A percentile compares a stretch with the other conserved stretches of the same genome.
These are phyloP conservation scores for Williopsis jadinii DNA, from an alignment of 1,139 yeast species.

Conservation along the genomic window DNA sequence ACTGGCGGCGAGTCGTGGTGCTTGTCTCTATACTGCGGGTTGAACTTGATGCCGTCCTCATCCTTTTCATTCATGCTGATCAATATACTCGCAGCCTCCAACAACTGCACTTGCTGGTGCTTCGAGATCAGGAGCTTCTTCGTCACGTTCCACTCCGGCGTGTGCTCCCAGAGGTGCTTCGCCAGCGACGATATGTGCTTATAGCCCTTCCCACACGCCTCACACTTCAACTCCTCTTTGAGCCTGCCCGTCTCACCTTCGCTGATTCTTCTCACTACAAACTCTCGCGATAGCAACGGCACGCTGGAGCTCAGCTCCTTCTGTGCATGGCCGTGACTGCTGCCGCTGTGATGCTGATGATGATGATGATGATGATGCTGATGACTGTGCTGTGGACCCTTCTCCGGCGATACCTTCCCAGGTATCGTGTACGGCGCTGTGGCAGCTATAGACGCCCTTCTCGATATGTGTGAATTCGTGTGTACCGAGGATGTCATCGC, in stretches of 20 bases:
- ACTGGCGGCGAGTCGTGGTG: too few relatives aligned
- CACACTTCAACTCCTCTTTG: conserved; percentile 78
- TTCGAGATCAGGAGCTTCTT: conserved; percentile 74
- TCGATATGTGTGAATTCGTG: conserved; percentile 18
- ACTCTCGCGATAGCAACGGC: conserved; percentile 54
- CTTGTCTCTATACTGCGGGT: background rate
- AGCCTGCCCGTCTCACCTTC: conserved; percentile 83
- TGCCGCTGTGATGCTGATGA: conserved; percentile 2
- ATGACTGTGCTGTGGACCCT: conserved; percentile 12
- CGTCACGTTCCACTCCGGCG: conserved; percentile 89
- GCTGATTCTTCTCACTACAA: conserved; percentile 74
- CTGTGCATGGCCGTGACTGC: background rate
- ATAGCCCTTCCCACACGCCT: conserved; percentile 86
- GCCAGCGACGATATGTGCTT: conserved; percentile 78
- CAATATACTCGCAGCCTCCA: conserved; percentile 82
- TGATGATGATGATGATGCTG: conserved; percentile 1
- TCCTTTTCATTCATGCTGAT: conserved; percentile 68
- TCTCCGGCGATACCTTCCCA: background rate
- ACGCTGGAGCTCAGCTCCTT: conserved; percentile 29
- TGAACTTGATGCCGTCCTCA: conserved; percentile 8
- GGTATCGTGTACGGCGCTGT: conserved; percentile 22
- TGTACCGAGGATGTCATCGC: conserved; percentile 1
- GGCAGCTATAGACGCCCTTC: conserved; percentile 22
- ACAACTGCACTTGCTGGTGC: conserved; percentile 83
- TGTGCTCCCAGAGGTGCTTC: conserved; percentile 79